Conservation (phyloP, 2,329 filamentous ascomycete species). For the Didymosphaeria variabile region DNA sequence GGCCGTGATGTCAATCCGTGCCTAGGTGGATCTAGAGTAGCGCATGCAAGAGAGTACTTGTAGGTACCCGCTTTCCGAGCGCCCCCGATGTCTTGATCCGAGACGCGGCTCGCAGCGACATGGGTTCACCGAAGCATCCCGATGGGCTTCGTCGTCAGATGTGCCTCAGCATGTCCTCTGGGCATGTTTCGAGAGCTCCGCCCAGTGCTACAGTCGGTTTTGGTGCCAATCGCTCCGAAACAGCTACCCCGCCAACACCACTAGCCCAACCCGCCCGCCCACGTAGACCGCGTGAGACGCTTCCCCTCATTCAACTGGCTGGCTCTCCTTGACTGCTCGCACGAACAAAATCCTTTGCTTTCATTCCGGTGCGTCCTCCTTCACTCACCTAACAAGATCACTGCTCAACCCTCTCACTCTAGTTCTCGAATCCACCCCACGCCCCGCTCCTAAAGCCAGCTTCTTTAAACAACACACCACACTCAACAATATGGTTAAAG, state of each 20-base stretch:
- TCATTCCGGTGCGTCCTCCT: slow-evolving; percentile 12
- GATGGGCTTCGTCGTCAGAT: neutral
- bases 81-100: slow-evolving; percentile 5
- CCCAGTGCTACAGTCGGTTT: slow-evolving; percentile 8
- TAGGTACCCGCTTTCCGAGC: slow-evolving; percentile 11
- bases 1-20: slow-evolving; percentile 4
- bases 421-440: slow-evolving; percentile 18
- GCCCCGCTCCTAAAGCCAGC: slow-evolving; percentile 26
- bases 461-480: slow-evolving; percentile 14
- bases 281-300: slow-evolving; percentile 24
- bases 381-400: slow-evolving; percentile 19
- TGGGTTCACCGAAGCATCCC: neutral
- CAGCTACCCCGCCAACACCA: slow-evolving; percentile 13
- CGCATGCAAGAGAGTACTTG: slow-evolving; percentile 1
- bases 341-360: slow-evolving; percentile 24
- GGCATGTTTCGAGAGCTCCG: slow-evolving; percentile 9
- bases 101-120: slow-evolving; percentile 11
- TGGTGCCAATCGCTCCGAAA: slow-evolving; percentile 9
- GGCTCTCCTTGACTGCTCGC: slow-evolving; percentile 28
- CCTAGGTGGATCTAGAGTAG: neutral
- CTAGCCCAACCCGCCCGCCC: neutral
- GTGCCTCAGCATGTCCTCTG: neutral
- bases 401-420: slow-evolving; percentile 29
- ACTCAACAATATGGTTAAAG: slow-evolving; percentile 52
- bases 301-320: slow-evolving; percentile 33